Base-by-base conservation (phyloP, 495 filamentous ascomycete genomes). In the Penicillium ucsense region DNA sequence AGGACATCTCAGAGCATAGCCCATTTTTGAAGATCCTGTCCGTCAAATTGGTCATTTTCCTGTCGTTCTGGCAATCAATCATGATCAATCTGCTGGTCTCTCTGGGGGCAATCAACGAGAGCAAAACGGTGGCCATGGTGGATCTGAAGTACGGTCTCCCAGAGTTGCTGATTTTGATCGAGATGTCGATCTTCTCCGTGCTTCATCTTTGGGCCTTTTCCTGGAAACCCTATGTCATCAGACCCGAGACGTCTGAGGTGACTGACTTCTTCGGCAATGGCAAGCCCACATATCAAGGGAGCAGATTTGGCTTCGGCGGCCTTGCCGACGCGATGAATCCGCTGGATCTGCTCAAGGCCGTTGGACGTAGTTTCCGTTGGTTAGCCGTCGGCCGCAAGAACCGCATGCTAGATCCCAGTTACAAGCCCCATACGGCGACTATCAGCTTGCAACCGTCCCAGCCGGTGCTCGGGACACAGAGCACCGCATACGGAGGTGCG, bases 41-140 rank as follows among this genome's bases (percentile, higher is more conserved):
- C 48, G 94, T 95, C 60, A 95, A 95, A 57, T 77, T 95, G 35
- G 90, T 95, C 53, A 92, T 95, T 62, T 95, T 95, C 73, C 74
- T 95, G 46, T 92, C 86, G 4, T 95, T 95, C 66, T 95, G 89
- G 89, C 90, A 95, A 60, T 79, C 77, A 77, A 76, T 80, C 45
- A 50, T 86, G 43, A 86, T 90, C 54, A 84, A 78, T 33, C 69
- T 89, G 42, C 73, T 85, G 43, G 83, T 80, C 9, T 84, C 81
- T 1, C 49, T 70, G 20, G 72, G 82, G 6, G 71, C 79, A 30
- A 72, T 94, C 47, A 78, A 81, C 50, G 60, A 82, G 4, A 81
- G 75, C 29, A 56, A 75, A 0, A 73, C 74, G 9, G 66, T 95
- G 20, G 75, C 76, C 11, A 80, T 80, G 29, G 79, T 80, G 2